Conservation (phyloP, 2,329 filamentous ascomycete genomes). For the Fonsecaea multimorphosa region DNA sequence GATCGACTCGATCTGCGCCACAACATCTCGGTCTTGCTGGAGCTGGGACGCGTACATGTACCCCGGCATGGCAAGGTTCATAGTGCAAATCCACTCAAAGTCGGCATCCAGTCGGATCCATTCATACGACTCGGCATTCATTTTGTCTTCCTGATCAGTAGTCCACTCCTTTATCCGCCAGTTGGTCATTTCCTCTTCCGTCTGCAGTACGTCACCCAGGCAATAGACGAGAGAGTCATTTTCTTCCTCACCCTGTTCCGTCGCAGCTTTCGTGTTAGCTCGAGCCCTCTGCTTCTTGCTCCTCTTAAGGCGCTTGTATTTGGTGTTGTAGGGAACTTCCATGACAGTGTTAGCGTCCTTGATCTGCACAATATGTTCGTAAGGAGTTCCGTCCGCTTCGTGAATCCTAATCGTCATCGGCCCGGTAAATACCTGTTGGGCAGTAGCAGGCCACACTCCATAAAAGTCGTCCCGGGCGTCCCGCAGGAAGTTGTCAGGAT, state of each 20-base stretch:
- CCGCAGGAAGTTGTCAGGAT: slow-evolving; percentile 78
- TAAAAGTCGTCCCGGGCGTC: slow-evolving; percentile 80
- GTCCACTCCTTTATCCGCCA: slow-evolving; percentile 92
- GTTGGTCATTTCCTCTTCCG: slow-evolving; percentile 76
- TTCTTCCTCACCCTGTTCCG: slow-evolving; percentile 69
- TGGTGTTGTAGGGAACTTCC: slow-evolving; percentile 97
- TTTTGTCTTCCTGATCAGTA: slow-evolving; percentile 82
- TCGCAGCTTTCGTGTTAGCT: slow-evolving; percentile 61
- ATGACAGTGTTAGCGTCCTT: slow-evolving; percentile 84
- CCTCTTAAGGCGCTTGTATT: slow-evolving; percentile 95
- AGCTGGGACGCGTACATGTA: slow-evolving; percentile 99
- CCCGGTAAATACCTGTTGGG: slow-evolving; percentile 85
- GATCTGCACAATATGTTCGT: slow-evolving; percentile 97
- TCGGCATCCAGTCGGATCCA: slow-evolving; percentile 99
- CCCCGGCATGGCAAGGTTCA: slow-evolving; percentile 80
- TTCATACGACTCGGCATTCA: slow-evolving; percentile 96
- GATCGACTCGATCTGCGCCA: slow-evolving; percentile 79
- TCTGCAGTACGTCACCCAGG: slow-evolving; percentile 86
- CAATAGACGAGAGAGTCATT: slow-evolving; percentile 89
- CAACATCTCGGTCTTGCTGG: slow-evolving; percentile 94
- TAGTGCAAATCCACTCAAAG: slow-evolving; percentile 92
- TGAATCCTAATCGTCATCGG: slow-evolving; percentile 98
- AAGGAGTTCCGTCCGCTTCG: slow-evolving; percentile 96
- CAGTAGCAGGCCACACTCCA: slow-evolving; percentile 69
- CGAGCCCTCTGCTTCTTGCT: slow-evolving; percentile 83